Base-by-base conservation (phyloP, 441 rosid genomes). In the Metrosideros polymorpha region DNA sequence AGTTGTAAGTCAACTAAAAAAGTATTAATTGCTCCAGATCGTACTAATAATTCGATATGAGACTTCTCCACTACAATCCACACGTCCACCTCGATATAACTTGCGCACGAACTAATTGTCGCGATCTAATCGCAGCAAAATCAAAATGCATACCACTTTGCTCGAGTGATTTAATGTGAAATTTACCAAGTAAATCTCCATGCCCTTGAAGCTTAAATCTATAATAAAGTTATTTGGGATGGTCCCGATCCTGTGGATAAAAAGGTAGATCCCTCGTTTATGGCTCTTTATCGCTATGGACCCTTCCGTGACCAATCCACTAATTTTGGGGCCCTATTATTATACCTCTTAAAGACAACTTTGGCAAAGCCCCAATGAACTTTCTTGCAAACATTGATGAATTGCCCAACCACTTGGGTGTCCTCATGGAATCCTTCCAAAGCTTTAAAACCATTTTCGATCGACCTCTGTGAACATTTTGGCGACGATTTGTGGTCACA, bases 401-500 rank as follows among this genome's bases (percentile, higher is more conserved):
- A 71, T 71, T 71, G 79, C 47, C n/a, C 8, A 66, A 19, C 77
- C 47, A 66, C 77, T 19, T 5, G 79, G 79, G 79, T 35, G 45
- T 9, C 25, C 45, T 19, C 77, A 9, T 35, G 77, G 77, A 66
- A 66, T 66, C 27, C n/a, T 71, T 71, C 47, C 47, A 35, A 22
- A 10, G 43, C n/a, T 39, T 71, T 71, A 35, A 9, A 66, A 35
- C 45, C 0, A 0, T 19, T 19, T 66, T 66, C 24, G 12, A 63
- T 32, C 43, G 43, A 63, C 6, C 77, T 35, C 45, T 5, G 9
- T 30, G 27, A 35, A 24, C 27, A 35, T 66, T 35, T 66, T 0
- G 77, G 77, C 45, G 15, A 1, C 0, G 15, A 24, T 66, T 27
- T 9, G 0, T 5, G 45, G 45, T 35, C 45, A 9, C 0, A 0